Conservation (phyloP, 352 stramenopile species). For the Phytophthora pseudosyringae region DNA sequence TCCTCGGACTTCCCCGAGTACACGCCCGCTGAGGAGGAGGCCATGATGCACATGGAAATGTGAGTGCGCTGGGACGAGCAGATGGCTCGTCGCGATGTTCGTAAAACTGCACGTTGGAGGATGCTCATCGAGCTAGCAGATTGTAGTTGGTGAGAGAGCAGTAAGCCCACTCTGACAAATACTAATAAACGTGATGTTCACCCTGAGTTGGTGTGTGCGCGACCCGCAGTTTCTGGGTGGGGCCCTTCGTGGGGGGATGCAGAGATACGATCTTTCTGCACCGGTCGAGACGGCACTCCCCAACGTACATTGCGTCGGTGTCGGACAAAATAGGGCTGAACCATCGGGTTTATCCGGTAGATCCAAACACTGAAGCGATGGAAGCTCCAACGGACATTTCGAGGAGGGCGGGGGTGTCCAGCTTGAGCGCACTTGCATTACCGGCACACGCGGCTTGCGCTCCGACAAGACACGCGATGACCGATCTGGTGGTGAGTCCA, state of each 20-base stretch:
- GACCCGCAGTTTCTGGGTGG: background rate
- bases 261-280: too few relatives aligned
- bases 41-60: constrained; percentile 44
- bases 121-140: constrained; percentile 1
- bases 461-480: background rate
- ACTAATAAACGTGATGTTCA: constrained; percentile 8
- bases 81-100: background rate
- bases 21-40: constrained; percentile 53
- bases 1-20: constrained; percentile 73
- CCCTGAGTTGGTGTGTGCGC: background rate
- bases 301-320: too few relatives aligned
- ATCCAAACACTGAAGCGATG: too few relatives aligned
- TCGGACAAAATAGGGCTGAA: too few relatives aligned
- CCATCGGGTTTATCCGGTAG: too few relatives aligned
- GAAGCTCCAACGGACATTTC: too few relatives aligned
- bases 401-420: too few relatives aligned
- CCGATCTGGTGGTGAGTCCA: background rate
- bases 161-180: background rate
- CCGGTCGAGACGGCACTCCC: too few relatives aligned
- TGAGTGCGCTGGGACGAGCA: background rate
- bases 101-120: constrained; percentile 1
- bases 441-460: background rate
- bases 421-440: background rate
- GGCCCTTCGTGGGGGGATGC: too few relatives aligned
- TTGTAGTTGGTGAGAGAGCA: constrained; percentile 6